Evolutionary conservation across 495 filamentous ascomycete species (phyloP).

Genomic region (Bacidia gigantensis): DNA sequence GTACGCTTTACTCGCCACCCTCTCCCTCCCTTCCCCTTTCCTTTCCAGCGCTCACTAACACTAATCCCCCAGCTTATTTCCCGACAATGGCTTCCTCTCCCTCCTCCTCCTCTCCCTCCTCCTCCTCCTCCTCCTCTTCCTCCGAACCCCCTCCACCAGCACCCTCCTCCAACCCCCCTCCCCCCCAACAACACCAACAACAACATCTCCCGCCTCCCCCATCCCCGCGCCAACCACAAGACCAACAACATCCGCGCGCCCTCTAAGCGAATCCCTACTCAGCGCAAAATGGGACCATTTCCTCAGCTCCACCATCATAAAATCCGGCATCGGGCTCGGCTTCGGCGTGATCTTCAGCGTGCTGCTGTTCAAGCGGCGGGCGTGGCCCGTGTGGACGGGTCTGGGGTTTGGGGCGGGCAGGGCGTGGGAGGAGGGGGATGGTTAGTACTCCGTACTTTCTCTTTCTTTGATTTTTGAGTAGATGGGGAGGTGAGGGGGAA

Average conservation of each 20-base stretch:
- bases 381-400: conserved; percentile 88
- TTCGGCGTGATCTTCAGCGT: conserved; percentile 98
- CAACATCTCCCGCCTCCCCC: too few species aligned
- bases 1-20: too few species aligned
- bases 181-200: too few species aligned
- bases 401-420: conserved; percentile 89
- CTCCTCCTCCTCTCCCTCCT: neutral
- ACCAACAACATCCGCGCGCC: neutral
- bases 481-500: neutral
- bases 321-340: conserved; percentile 80
- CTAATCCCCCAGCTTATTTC: neutral
- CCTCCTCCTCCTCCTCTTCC: neutral
- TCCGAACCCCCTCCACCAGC: neutral
- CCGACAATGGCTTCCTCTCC: conserved; percentile 1
- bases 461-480: too few species aligned
- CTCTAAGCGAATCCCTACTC: neutral
- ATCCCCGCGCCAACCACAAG: too few species aligned
- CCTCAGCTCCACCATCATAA: conserved; percentile 89
- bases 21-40: neutral
- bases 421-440: conserved; percentile 75
- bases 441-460: conserved; percentile 24
- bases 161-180: neutral
- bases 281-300: conserved; percentile 82
- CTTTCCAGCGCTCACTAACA: conserved; percentile 24
- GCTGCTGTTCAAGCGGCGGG: conserved; percentile 89